phyloP scores from a whole-genome alignment of 352 stramenopile genomes.

The Globisporangium perplexum region DNA sequence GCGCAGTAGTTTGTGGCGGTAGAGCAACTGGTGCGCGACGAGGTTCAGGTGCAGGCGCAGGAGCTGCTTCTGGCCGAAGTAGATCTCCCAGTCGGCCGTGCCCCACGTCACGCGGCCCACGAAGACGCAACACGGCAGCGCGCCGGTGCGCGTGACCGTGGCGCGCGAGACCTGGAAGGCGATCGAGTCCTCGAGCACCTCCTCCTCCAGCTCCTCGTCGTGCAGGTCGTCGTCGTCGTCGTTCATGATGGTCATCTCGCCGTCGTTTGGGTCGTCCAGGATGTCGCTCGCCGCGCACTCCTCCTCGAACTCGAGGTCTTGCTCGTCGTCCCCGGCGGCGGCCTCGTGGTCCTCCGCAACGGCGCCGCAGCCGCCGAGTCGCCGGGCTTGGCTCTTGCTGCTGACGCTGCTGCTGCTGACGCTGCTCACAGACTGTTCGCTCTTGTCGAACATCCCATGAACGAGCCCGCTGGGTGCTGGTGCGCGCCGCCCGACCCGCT shows the following conservation, averaged over 20 bases:
- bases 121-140: constrained; percentile 83
- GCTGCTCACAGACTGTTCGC: constrained; percentile 14
- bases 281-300: constrained; percentile 44
- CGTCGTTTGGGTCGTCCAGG: constrained; percentile 35
- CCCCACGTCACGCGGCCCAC: constrained; percentile 71
- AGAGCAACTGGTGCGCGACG: constrained; percentile 40
- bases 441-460: constrained; percentile 46
- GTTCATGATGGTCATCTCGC: constrained; percentile 69
- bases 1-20: constrained; percentile 36
- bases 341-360: constrained; percentile 10
- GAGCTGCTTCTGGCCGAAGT: constrained; percentile 84
- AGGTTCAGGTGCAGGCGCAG: constrained; percentile 69
- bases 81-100: constrained; percentile 79
- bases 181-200: constrained; percentile 70
- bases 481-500: neutral
- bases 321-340: constrained; percentile 2
- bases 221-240: constrained; percentile 40
- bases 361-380: constrained; percentile 10
- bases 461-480: constrained; percentile 4
- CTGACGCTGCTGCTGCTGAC: constrained; percentile 14
- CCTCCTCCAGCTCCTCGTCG: constrained; percentile 40
- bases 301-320: constrained; percentile 24
- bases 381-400: constrained; percentile 5
- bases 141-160: constrained; percentile 53
- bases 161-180: constrained; percentile 69